A percentile compares a stretch with the other conserved stretches of the same genome.
These are phyloP conservation scores for Linnemannia schmuckeri DNA, from an alignment of 192 early-diverging fungal species.

Conservation along the genomic window DNA sequence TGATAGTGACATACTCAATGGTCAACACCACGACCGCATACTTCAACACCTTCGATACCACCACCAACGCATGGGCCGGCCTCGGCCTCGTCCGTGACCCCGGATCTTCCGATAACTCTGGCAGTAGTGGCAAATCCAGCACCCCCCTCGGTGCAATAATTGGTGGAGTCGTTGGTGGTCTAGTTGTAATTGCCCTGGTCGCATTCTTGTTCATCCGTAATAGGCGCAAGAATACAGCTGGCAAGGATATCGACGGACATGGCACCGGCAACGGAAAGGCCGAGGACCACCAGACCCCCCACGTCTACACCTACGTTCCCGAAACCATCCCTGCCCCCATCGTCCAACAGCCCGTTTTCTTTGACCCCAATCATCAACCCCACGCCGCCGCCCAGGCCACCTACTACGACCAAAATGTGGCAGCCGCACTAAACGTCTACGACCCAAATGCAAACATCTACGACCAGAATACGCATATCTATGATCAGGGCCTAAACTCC, in stretches of 20 bases:
- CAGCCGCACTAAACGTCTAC: not conserved
- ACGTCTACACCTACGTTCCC: not conserved
- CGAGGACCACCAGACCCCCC: not conserved
- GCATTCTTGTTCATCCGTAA: not conserved
- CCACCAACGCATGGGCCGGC: slow-evolving; percentile 24
- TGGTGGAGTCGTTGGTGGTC: not conserved
- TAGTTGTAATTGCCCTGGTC: not conserved
- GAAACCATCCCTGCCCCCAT: not conserved
- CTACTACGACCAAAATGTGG: not conserved
- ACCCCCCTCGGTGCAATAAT: not conserved
- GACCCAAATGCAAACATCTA: not conserved
- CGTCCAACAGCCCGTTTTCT: not conserved
- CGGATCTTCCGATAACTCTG: not conserved
- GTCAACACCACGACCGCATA: not conserved
- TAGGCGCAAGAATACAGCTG: not conserved
- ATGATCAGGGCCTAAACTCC: not conserved
- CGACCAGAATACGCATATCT: not conserved
- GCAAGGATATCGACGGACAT: not conserved
- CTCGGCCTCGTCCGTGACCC: slow-evolving; percentile 23
- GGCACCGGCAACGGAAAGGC: not conserved
- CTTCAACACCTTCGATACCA: slow-evolving; percentile 38
- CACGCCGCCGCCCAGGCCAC: not conserved
- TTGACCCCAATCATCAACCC: not conserved
- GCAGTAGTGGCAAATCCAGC: not conserved
- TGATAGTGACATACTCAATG: slow-evolving; percentile 30